These are phyloP conservation scores for Fusarium beomiforme DNA, from an alignment of 2,329 filamentous ascomycete species.

Conservation along the genomic window DNA sequence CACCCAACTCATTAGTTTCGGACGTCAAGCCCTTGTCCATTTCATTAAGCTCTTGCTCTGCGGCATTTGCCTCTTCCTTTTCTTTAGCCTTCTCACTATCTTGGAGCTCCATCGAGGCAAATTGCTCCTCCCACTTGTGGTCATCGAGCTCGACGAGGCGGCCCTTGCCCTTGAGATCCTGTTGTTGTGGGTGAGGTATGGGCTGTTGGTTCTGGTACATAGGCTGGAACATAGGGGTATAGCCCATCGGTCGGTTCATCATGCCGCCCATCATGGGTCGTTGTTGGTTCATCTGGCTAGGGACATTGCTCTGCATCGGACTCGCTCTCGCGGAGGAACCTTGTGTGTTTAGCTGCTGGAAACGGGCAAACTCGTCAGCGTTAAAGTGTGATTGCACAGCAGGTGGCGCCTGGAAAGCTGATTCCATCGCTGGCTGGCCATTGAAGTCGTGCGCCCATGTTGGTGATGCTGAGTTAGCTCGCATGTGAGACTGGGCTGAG, in stretches of 20 bases:
- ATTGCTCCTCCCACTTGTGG: slow-evolving; percentile 94
- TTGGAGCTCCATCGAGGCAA: slow-evolving; percentile 83
- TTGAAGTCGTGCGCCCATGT: slow-evolving; percentile 64
- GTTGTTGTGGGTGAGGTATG: slow-evolving; percentile 58
- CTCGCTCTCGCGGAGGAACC: slow-evolving; percentile 61
- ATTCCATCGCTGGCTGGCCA: slow-evolving; percentile 75
- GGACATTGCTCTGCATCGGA: slow-evolving; percentile 66
- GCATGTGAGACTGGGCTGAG: slow-evolving; percentile 62
- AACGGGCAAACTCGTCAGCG: slow-evolving; percentile 86
- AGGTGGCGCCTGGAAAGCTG: slow-evolving; percentile 69
- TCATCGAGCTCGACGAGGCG: slow-evolving; percentile 96
- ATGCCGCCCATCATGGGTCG: slow-evolving; percentile 69
- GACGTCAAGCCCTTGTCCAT: slow-evolving; percentile 77
- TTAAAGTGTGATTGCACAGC: slow-evolving; percentile 72
- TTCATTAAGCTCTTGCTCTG: slow-evolving; percentile 87
- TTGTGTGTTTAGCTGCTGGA: slow-evolving; percentile 77
- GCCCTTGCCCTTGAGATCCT: slow-evolving; percentile 79
- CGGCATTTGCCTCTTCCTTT: slow-evolving; percentile 73
- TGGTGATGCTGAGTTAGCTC: slow-evolving; percentile 64
- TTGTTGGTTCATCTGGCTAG: slow-evolving; percentile 62
- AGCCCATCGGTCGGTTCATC: slow-evolving; percentile 63
- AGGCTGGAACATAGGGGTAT: slow-evolving; percentile 63
- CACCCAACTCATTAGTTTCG: slow-evolving; percentile 80
- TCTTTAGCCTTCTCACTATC: slow-evolving; percentile 64
- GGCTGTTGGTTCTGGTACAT: slow-evolving; percentile 57